Evolutionary conservation across 2,329 filamentous ascomycete species (phyloP), one percentile per base, ranked within the genome.

Genomic region (Penicillium janthinellum): DNA sequence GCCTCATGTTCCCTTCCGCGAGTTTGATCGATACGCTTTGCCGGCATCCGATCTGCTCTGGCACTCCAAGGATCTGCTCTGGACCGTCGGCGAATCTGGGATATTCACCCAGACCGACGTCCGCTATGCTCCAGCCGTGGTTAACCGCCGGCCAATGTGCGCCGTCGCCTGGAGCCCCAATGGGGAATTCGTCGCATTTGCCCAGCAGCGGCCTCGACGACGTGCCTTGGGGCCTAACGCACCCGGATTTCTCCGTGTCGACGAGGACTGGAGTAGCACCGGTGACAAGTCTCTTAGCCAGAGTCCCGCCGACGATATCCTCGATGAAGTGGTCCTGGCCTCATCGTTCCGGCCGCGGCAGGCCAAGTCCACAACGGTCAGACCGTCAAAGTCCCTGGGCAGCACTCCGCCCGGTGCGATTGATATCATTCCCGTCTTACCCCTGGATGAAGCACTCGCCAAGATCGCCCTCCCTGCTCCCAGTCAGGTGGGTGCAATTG

Each of bases 1-100:
- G 37, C 85, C 86, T 5, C 79, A 82, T 65, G 74, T 88, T n/a
- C 86, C 86, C 0, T 87, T 85, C 67, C 81, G 84, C 44, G 86
- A 88, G 67, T 80, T 88, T 62, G 79, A 82, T 68, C 82, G 81
- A 57, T 84, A 86, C 67, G 76, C 80, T 50, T 80, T 78, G 5
- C 79, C 83, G 15, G 81, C 85, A 20, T 82, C 84, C 25, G 86
- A 88, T 66, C 75, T 89, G 71, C 77, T 88, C 15, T 89, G 81
- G 86, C 84, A 85, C 66, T 86, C 85, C 53, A 84, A 86, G 71
- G 85, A 88, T 70, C 76, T 86, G 6, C 76, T 89, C 39, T 89
- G 86, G 86, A 87, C 85, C 12, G 86, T 87, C 44, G 85, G 84
- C 6, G 80, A 82, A 49, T 82, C 85, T 60, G 86, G 86, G 14